Conservation (phyloP, 139 green algal species). For the Spirogloea muscicola region DNA sequence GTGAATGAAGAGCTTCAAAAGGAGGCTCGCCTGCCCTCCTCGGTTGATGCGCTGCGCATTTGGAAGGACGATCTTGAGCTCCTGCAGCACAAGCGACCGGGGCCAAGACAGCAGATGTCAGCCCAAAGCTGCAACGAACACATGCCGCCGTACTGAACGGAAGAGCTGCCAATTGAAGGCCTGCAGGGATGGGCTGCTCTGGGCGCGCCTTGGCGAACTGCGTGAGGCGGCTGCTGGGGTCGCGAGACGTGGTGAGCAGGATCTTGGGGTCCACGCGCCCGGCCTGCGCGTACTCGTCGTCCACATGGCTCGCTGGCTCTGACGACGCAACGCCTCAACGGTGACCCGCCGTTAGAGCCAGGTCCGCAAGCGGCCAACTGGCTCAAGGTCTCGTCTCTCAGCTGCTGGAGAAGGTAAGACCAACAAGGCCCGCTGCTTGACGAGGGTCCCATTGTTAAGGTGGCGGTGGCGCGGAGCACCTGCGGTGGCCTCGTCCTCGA, state of each 20-base stretch:
- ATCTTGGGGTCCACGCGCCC: slow-evolving; percentile 83
- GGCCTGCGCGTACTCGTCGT: slow-evolving; percentile 95
- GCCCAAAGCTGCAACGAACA: no score
- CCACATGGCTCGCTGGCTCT: slow-evolving; percentile 70
- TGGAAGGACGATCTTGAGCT: slow-evolving; percentile 92
- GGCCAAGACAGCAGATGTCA: no score
- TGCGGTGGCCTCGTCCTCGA: slow-evolving; percentile 97
- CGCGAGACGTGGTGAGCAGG: slow-evolving; percentile 88
- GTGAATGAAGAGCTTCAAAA: no score
- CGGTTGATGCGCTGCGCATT: slow-evolving; percentile 90
- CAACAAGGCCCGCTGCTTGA: no score
- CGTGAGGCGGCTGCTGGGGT: slow-evolving; percentile 80
- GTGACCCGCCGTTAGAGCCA: no score
- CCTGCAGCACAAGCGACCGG: no score
- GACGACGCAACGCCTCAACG: background rate
- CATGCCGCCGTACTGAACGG: no score
- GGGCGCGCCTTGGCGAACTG: slow-evolving; percentile 92
- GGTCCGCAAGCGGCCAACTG: background rate
- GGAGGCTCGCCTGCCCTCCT: slow-evolving; percentile 63
- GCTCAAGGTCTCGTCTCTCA: background rate
- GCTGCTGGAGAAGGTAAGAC: background rate
- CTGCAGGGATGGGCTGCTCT: no score
- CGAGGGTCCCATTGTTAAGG: background rate
- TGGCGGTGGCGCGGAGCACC: background rate
- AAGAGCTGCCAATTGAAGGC: no score